Base-by-base conservation (phyloP, 768 basidiomycete genomes). In the Lentinula edodes region DNA sequence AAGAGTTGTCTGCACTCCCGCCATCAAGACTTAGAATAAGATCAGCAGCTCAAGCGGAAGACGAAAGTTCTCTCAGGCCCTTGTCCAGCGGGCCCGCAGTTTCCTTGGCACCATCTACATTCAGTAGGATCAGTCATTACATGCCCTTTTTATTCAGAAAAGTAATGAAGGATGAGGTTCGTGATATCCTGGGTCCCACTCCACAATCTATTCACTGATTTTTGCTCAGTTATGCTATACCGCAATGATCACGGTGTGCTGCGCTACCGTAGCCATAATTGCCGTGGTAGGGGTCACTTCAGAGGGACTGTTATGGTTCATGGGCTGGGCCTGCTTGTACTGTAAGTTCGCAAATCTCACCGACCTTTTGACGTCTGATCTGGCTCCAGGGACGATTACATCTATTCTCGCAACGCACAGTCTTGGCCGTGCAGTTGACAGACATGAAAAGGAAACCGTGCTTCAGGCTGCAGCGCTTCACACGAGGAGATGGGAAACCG, bases 161-260 rank as follows among this genome's bases (percentile, higher is more conserved):
- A 66, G 84, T 84, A 36, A 79, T 88, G 73, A 81, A 78, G 64
- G 81, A 88, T 68, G 87, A 88, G 78, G 86, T 86, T 66, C n/a
- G 76, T 67, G 23, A 18, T 41, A 36, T 42, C 23, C 35, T 16
- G 15, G 12, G 52, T 45, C 52, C 28, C 15, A 61, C 42, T 52
- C 35, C 32, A 20, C 54, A 38, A 56, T 36, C 35, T 36, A 23
- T 48, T 43, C 8, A 23, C 28, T 28, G 1, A 41, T 15, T 20
- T 32, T 61, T 16, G 48, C 23, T 15, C 52, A 87, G 85, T 66
- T 86, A 10, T 74, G 78, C 42, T 85, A 86, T 64, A 83, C 83
- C 2, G 78, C 81, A 0, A 76, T 82, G 60, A 80, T 84, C 61
- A 80, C 82, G 16, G 75, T 74, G 2, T 76, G 76, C 12, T 82